Evolutionary conservation across 805 yeast species (phyloP), one percentile per base, ranked within the genome.

Genomic region (Wickerhamomyces chaumierensis): DNA sequence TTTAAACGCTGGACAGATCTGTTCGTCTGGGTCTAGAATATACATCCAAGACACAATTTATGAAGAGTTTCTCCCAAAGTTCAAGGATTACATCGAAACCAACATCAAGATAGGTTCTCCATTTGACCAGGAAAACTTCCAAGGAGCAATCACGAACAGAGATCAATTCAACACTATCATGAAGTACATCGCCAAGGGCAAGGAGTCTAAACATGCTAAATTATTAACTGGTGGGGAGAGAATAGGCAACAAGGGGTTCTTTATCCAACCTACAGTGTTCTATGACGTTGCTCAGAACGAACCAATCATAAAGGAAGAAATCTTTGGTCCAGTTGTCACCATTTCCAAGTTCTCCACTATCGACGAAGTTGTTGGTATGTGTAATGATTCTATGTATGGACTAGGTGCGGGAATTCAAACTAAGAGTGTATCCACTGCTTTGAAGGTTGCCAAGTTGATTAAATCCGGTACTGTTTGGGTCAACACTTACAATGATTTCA

Each of bases 321-420:
- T 81, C 52, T 81, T 81, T 44, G 90, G 90, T 42, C 90, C 90
- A 40, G 85, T 81, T 41, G 83, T 80, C 36, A 75, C 84, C 39
- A 65, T 78, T 43, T 64, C 78, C 50, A 80, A 78, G 61, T 81
- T 81, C 65, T 66, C 67, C 59, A 70, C 80, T 41, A 62, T 69
- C 42, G 87, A 81, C 44, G 85, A 81, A 50, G 83, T 71, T 46
- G 69, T 81, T 42, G 67, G 63, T 38, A 58, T 68, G 60, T 86
- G 88, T 37, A 81, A 81, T 60, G 73, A 72, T 58, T 69, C 84
- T 36, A 78, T 75, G 50, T 81, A 75, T 56, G 92, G 88, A 53
- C 71, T 81, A 55, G 88, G 86, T 62, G 83, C 88, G 46, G 88
- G 87, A 68, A 66, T 81, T 42, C 87, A 81, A 65, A 76, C 88